Percentiles rank a stretch among this genome's conserved stretches.
These are phyloP conservation scores for Carex myosuroides DNA, from an alignment of 176 grass and related monocot genomes.

Conservation along the genomic window DNA sequence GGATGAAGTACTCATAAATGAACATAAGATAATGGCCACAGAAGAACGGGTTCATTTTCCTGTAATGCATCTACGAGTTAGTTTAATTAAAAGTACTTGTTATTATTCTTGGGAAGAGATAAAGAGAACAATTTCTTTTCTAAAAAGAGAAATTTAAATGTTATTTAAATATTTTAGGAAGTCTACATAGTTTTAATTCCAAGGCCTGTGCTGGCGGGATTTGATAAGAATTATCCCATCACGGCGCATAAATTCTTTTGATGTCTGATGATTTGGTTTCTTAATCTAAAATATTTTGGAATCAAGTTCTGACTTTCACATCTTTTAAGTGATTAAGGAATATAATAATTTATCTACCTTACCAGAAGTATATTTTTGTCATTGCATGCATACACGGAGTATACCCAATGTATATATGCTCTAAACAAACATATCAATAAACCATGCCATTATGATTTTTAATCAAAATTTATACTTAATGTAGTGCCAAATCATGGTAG, in stretches of 20 bases:
- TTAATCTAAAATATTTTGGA: slow-evolving; percentile 18
- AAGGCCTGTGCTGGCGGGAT: neutral
- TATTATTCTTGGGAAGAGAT: slow-evolving; percentile 16
- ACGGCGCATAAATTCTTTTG: slow-evolving; percentile 24
- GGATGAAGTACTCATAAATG: neutral
- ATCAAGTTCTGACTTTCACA: slow-evolving; percentile 22
- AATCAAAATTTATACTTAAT: neutral
- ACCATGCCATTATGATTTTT: neutral
- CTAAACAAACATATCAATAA: neutral
- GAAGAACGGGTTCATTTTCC: neutral
- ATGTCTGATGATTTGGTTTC: slow-evolving; percentile 16
- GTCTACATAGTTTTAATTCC: neutral
- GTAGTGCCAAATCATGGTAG: neutral
- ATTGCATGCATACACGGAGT: slow-evolving; percentile 6
- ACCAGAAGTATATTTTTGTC: neutral
- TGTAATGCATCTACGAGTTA: neutral
- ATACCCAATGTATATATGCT: too few species aligned
- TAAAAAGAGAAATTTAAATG: neutral
- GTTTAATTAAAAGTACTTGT: slow-evolving; percentile 20
- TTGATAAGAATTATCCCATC: slow-evolving; percentile 27
- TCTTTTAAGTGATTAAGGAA: slow-evolving; percentile 16
- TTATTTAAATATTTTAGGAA: slow-evolving; percentile 15
- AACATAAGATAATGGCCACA: neutral
- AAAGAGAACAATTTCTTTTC: slow-evolving; percentile 2
- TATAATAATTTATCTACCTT: slow-evolving; percentile 8